Conservation (phyloP, 2,329 filamentous ascomycete genomes). For the Penicillium sp. region DNA sequence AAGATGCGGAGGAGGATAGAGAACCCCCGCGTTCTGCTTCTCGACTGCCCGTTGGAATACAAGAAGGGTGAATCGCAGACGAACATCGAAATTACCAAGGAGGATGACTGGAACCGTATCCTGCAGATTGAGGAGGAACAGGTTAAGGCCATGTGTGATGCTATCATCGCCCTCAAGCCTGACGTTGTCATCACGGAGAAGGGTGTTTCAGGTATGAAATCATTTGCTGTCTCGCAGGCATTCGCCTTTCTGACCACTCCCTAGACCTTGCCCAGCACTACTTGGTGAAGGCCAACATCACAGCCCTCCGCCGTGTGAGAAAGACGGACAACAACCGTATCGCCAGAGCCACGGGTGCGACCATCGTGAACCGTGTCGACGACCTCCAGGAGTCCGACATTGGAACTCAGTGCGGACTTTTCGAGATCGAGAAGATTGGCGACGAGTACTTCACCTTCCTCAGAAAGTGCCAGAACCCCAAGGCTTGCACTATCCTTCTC, state of each 20-base stretch:
- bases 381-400: conserved; percentile 88
- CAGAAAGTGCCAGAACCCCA: conserved; percentile 85
- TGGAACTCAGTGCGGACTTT: conserved; percentile 85
- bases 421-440: conserved; percentile 98
- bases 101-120: conserved; percentile 98
- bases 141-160: conserved; percentile 92
- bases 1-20: conserved; percentile 98
- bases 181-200: conserved; percentile 98
- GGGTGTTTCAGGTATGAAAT: conserved; percentile 78
- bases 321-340: conserved; percentile 99
- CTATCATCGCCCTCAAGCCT: conserved; percentile 84
- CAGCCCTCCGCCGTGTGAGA: conserved; percentile 85
- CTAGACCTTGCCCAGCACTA: conserved; percentile 92
- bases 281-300: conserved; percentile 88
- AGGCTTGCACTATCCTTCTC: conserved; percentile 93
- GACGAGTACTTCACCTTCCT: conserved; percentile 99
- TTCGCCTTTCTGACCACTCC: conserved; percentile 8
- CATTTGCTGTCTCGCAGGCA: too few species aligned
- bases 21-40: conserved; percentile 84
- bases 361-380: conserved; percentile 93
- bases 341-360: conserved; percentile 87
- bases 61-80: conserved; percentile 99
- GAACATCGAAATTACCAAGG: conserved; percentile 95
- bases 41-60: conserved; percentile 95
- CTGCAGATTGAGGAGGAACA: conserved; percentile 98